A percentile compares a stretch with the other conserved stretches of the same genome.
These are phyloP conservation scores for Venturia effusa DNA, from an alignment of 2,329 filamentous ascomycete genomes.

Conservation along the genomic window DNA sequence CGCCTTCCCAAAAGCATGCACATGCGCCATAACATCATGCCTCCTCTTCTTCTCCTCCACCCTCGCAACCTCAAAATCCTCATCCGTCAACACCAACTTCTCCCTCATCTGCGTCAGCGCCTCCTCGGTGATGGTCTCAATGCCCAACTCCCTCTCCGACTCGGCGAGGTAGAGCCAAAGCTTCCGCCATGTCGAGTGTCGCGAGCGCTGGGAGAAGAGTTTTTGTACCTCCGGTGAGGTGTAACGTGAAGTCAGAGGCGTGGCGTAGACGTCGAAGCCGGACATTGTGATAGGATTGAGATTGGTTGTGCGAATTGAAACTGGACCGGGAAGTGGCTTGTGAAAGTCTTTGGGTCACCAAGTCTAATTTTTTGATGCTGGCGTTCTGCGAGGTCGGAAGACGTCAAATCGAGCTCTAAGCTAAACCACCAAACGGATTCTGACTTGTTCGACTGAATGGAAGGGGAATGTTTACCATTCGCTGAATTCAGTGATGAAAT, in stretches of 20 bases:
- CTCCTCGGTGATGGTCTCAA: slow-evolving; percentile 59
- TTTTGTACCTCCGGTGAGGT: neutral
- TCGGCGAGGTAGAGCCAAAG: slow-evolving; percentile 82
- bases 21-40: slow-evolving; percentile 34
- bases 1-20: slow-evolving; percentile 62
- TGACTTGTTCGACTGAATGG: too few species aligned
- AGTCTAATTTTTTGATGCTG: neutral
- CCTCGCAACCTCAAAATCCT: slow-evolving; percentile 36
- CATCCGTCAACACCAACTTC: slow-evolving; percentile 34
- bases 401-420: neutral
- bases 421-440: too few species aligned
- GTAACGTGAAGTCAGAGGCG: neutral
- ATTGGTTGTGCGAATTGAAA: neutral
- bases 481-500: neutral
- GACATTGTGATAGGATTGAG: neutral
- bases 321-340: neutral
- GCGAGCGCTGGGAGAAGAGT: slow-evolving; percentile 38
- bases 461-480: too few species aligned
- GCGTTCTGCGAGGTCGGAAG: neutral
- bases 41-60: slow-evolving; percentile 34
- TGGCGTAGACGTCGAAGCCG: neutral
- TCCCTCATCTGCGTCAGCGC: slow-evolving; percentile 37
- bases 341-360: neutral
- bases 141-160: slow-evolving; percentile 68
- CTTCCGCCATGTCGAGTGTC: slow-evolving; percentile 70